These are phyloP conservation scores for Aspergillus bertholletiae DNA, from an alignment of 495 filamentous ascomycete species.

Conservation along the genomic window DNA sequence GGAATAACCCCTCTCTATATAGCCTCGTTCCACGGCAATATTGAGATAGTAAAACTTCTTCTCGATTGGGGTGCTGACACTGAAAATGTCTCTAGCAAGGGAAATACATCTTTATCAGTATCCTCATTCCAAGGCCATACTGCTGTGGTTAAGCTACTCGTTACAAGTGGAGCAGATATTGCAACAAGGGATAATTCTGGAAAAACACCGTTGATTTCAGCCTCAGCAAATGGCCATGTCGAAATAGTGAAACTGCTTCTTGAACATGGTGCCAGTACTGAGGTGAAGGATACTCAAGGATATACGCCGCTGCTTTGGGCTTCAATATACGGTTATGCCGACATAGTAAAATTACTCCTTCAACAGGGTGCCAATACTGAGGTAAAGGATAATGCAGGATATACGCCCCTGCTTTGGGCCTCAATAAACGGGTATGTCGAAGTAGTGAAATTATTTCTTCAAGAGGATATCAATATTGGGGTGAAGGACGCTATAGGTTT, in stretches of 20 bases:
- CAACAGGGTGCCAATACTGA: too few species aligned
- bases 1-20: conserved; percentile 8
- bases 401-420: too few species aligned
- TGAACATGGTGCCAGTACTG: neutral
- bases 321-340: too few species aligned
- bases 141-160: conserved; percentile 5
- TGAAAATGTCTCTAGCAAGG: conserved; percentile 3
- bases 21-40: conserved; percentile 11
- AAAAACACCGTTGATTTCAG: conserved; percentile 11
- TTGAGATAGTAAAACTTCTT: conserved; percentile 9
- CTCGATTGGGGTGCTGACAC: conserved; percentile 3
- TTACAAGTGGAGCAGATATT: conserved; percentile 2
- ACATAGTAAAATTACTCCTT: too few species aligned
- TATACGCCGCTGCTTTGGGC: too few species aligned
- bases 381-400: too few species aligned
- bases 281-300: too few species aligned
- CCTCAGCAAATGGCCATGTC: conserved; percentile 14
- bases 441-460: too few species aligned
- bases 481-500: too few species aligned
- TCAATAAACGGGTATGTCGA: too few species aligned
- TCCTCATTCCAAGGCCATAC: conserved; percentile 7
- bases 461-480: too few species aligned
- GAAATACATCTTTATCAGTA: conserved; percentile 13
- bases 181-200: neutral
- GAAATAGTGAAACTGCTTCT: conserved; percentile 11